Percentiles rank a stretch among this genome's conserved stretches.
These are phyloP conservation scores for Zoysia pacifica DNA, from an alignment of 176 grass and related monocot genomes.

Conservation along the genomic window DNA sequence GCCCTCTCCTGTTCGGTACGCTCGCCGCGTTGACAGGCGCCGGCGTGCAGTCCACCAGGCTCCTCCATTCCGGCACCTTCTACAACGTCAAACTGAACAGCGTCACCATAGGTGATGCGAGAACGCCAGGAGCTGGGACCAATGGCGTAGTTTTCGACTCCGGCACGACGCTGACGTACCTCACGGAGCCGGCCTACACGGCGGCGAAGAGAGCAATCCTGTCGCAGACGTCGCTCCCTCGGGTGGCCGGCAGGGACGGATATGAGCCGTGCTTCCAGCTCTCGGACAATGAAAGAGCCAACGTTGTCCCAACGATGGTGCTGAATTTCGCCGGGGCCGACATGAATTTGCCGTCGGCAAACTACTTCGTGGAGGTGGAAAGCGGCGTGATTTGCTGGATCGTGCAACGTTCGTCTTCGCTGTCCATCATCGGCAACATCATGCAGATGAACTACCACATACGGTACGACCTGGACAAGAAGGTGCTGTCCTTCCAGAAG, in stretches of 20 bases:
- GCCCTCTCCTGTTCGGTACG: constrained; percentile 28
- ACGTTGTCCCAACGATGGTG: not conserved
- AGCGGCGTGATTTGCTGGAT: not conserved
- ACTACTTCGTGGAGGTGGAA: not conserved
- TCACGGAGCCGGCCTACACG: constrained; percentile 24
- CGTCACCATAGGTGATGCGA: not conserved
- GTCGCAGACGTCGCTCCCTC: not conserved
- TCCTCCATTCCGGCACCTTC: not conserved
- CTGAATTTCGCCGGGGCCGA: constrained; percentile 37
- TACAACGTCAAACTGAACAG: constrained; percentile 13
- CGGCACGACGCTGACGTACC: constrained; percentile 29
- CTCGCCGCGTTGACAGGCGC: not conserved
- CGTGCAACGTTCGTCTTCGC: not conserved
- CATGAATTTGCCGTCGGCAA: constrained; percentile 1
- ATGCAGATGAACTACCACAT: no score
- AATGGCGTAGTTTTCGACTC: constrained; percentile 11
- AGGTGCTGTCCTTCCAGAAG: not conserved
- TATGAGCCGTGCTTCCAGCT: constrained; percentile 9
- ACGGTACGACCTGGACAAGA: not conserved
- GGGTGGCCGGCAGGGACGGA: no score
- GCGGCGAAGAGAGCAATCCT: not conserved
- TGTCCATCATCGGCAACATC: not conserved
- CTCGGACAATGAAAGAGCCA: not conserved
- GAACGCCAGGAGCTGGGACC: not conserved
- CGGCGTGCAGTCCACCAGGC: not conserved